Base-by-base conservation (phyloP, 2,329 filamentous ascomycete species). In the Aspergillus tamarii region DNA sequence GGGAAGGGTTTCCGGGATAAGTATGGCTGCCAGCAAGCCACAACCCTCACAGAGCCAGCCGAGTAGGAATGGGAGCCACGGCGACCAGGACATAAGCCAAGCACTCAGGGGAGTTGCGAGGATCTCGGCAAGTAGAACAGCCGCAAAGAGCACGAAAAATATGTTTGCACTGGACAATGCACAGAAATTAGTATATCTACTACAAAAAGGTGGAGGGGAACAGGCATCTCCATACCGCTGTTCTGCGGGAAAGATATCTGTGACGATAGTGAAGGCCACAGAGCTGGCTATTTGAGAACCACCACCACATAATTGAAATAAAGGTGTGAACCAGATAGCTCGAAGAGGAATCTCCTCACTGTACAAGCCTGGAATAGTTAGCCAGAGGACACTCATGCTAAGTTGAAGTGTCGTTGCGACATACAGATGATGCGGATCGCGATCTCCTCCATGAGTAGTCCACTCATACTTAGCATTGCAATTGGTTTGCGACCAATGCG, bases 291-390 rank as follows among this genome's bases (percentile, higher is more conserved):
- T 59, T 21, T 60, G 58, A 16, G 43, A n/a, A 9, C 65, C 65
- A 36, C 65, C 63, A n/a, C 65, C 65, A 39, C 56, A 54, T 26
- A 67, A 50, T 50, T 67, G 65, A 48, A 67, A 65, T 8, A 67
- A 32, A n/a, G 65, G 43, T 6, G 61, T 62, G 32, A 65, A 62
- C 65, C 65, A 67, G 28, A 67, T 48, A 12, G 60, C 59, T 19
- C 59, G 58, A 1, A 53, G 65, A 10, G 65, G 60, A 26, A 66
- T 60, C n/a, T 19, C 36, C 19, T 52, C 39, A 60, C 59, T 59
- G 14, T 61, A 64, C 62, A 59, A 62, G 55, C 55, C 62, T 59
- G 16, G 12, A 12, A 28, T 26, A 43, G n/a, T 62, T 34, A 56
- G 54, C 19, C 34, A 21, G n/a, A 23, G 11, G 43, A 23, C n/a